Evolutionary conservation across 1,284 basidiomycete genomes (phyloP), one percentile per base, ranked within the genome.

Genomic region (Cutaneotrichosporon cutaneum): DNA sequence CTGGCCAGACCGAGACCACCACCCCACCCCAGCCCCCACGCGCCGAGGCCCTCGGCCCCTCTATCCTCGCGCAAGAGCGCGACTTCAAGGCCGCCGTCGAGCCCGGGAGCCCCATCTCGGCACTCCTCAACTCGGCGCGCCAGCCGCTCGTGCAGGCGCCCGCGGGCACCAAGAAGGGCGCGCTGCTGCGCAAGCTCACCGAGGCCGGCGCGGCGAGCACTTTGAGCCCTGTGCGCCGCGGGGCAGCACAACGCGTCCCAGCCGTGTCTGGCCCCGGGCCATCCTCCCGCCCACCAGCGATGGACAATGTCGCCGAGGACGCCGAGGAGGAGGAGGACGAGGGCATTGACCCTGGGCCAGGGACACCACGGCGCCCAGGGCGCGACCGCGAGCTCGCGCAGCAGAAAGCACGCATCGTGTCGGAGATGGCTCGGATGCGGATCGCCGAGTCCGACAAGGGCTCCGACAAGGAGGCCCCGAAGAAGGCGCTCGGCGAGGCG

Each of bases 51-150:
- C 68, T 79, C 26, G 76, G 74, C 14, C 75, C 76, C 26, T 74
- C 72, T 24, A 87, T 90, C 65, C 86, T 88, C 6, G 89, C 92
- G 71, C 91, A 94, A 76, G 94, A 99, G 84, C 88, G 90, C 72
- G 94, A 97, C 78, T 95, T 96, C 86, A 88, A 92, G 81, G 88
- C 90, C 70, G 96, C 94, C 2, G 90, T 98, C 4, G 90, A 94
- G 74, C 96, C 95, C 4, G 93, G 92, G 56, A 91, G 88, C 67
- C 95, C 96, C 0, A 95, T 99, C 64, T 92, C 92, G 22, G 92
- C 91, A 6, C 82, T 99, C 57, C 85, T 99, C 72, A 80, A 82
- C 68, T 92, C 91, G 0, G 94, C 94, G 1, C 84, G 90, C 54
- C 90, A 94, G 75, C 94, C 94, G 0, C 83, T 95, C 44, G 83